A percentile compares a stretch with the other conserved stretches of the same genome.
These are phyloP conservation scores for Leccinum pellstonianum DNA, from an alignment of 768 basidiomycete species.

Conservation along the genomic window DNA sequence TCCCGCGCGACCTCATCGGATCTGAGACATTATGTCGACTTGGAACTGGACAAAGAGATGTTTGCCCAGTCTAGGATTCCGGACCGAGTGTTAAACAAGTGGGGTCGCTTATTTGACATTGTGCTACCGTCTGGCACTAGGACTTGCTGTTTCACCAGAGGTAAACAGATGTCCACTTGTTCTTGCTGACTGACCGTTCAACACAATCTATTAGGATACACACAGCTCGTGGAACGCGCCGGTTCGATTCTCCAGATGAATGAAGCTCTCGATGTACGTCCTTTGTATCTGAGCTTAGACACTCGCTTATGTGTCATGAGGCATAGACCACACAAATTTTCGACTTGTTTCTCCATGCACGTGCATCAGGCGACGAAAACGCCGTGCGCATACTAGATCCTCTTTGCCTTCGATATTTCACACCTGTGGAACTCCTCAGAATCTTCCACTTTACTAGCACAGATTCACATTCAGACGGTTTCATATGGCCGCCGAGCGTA, in stretches of 20 bases:
- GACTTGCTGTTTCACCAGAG: constrained; percentile 81
- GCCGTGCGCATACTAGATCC: constrained; percentile 56
- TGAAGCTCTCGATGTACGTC: constrained; percentile 58
- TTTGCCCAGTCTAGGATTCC: constrained; percentile 43
- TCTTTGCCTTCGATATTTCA: constrained; percentile 71
- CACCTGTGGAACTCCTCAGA: constrained; percentile 68
- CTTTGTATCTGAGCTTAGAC: background rate
- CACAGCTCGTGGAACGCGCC: constrained; percentile 70
- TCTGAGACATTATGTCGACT: constrained; percentile 17
- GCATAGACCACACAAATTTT: constrained; percentile 61
- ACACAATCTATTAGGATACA: constrained; percentile 55
- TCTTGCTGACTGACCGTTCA: background rate
- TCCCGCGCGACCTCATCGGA: background rate
- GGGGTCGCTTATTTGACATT: constrained; percentile 81
- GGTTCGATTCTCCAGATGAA: constrained; percentile 79
- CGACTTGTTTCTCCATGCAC: constrained; percentile 50
- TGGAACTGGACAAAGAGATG: constrained; percentile 9
- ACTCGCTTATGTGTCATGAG: background rate
- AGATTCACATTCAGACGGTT: constrained; percentile 22
- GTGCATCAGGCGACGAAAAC: constrained; percentile 36
- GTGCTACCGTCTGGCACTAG: constrained; percentile 59
- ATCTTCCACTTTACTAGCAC: constrained; percentile 55
- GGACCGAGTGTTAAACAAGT: constrained; percentile 63
- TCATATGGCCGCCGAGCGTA: constrained; percentile 62
- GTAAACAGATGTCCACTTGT: constrained; percentile 32